Conservation (phyloP, 176 grass and related monocot genomes). For the Oryza meyeriana region DNA sequence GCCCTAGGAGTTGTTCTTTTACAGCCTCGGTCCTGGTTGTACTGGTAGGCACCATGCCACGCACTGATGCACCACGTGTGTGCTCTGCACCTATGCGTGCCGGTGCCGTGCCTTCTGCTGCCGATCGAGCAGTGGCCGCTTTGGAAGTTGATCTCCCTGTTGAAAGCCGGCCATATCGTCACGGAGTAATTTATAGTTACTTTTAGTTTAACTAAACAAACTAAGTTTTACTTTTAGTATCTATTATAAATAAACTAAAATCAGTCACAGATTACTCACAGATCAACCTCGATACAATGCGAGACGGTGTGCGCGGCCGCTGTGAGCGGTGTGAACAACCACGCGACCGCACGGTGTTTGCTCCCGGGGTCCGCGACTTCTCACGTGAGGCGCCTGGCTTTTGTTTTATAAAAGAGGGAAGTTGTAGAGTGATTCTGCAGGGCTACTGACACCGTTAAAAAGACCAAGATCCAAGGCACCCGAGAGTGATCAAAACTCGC, state of each 20-base stretch:
- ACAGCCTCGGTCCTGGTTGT: not conserved
- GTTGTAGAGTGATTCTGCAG: not conserved
- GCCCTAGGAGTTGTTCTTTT: constrained; percentile 6
- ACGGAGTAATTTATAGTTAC: too few relatives aligned
- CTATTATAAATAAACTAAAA: too few relatives aligned
- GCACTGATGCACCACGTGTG: constrained; percentile 32
- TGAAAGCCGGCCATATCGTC: constrained; percentile 19
- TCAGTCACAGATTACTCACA: too few relatives aligned
- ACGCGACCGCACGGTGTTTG: too few relatives aligned
- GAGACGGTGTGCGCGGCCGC: too few relatives aligned
- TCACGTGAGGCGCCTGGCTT: constrained; percentile 11
- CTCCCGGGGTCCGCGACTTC: too few relatives aligned
- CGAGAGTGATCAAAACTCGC: not conserved
- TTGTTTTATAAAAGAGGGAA: not conserved
- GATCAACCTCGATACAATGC: too few relatives aligned
- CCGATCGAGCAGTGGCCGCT: not conserved
- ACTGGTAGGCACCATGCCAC: constrained; percentile 16
- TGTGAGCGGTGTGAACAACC: not conserved
- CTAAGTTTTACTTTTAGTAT: too few relatives aligned
- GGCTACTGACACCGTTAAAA: not conserved
- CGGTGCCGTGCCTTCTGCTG: not conserved
- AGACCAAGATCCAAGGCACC: constrained; percentile 35
- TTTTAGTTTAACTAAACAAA: too few relatives aligned
- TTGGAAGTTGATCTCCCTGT: constrained; percentile 41
- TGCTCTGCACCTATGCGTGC: constrained; percentile 19